Evolutionary conservation across 805 yeast species (phyloP), one percentile per base, ranked within the genome.

Genomic region (Pichia paraexigua): DNA sequence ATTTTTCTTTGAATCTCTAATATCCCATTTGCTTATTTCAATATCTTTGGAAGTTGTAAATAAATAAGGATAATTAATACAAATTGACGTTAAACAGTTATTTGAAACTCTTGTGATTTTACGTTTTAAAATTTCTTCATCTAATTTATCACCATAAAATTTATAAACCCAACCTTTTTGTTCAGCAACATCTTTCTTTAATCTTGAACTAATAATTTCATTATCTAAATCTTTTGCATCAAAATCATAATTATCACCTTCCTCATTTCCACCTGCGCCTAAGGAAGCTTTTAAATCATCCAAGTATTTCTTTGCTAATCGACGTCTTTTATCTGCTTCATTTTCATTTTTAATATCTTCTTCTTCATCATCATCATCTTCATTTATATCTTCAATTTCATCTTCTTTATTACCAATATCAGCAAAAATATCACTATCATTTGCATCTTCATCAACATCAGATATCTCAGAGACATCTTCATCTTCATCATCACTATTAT

Each of bases 221-320:
- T 84, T 78, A 68, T 92, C 99, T 58, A 92, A 69, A 59, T 94
- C 97, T 58, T 82, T 80, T 11, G 99, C 98, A 71, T 90, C 96
- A 60, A 88, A 91, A 47, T 77, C 81, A 50, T 72, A 78, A n/a
- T 35, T 35, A 7, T 7, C 20, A 35, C 17, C 17, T 11, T 66
- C 61, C 17, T 61, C 46, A 20, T 44, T 45, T 22, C 44, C 57
- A 22, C 43, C 50, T 21, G 20, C 57, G 24, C 58, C 56, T 2
- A 52, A 43, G 20, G 75, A 76, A 55, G 85, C 88, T 4, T 86
- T 81, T 61, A 94, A 70, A 62, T 85, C 86, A 45, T 85, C 90
- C 56, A 94, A 72, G 67, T 94, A 94, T 67, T 91, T 94, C 67
- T 90, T 90, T 18, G 98, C 98, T 53, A 94, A 75, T 63, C 98